A percentile compares a stretch with the other conserved stretches of the same genome.
Evolutionary conservation across 2,329 filamentous ascomycete species (phyloP).

Genomic region (Venturia carpophila): DNA sequence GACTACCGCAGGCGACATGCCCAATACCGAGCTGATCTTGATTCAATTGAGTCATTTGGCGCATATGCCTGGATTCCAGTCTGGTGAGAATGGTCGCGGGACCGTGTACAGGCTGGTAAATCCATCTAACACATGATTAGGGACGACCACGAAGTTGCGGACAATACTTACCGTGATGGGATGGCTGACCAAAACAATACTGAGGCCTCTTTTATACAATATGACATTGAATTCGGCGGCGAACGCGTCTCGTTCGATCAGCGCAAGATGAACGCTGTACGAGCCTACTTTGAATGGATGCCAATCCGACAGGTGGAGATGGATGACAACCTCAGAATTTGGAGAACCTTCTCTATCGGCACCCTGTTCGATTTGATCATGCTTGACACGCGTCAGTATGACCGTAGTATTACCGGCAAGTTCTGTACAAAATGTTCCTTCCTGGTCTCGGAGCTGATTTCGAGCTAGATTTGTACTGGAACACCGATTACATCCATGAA

Average conservation of each 20-base stretch:
- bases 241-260: slow-evolving; percentile 33
- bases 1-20: slow-evolving; percentile 39
- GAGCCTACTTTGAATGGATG: slow-evolving; percentile 41
- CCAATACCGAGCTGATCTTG: slow-evolving; percentile 35
- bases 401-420: slow-evolving; percentile 37
- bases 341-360: slow-evolving; percentile 36
- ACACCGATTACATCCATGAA: slow-evolving; percentile 52
- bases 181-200: slow-evolving; percentile 36
- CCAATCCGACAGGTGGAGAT: slow-evolving; percentile 36
- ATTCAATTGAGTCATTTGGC: slow-evolving; percentile 34
- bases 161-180: slow-evolving; percentile 38
- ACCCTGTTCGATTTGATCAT: slow-evolving; percentile 37
- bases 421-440: slow-evolving; percentile 22
- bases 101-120: not conserved
- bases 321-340: slow-evolving; percentile 38
- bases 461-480: slow-evolving; percentile 39
- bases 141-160: slow-evolving; percentile 29
- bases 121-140: not conserved
- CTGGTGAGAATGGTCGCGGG: slow-evolving; percentile 27
- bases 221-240: slow-evolving; percentile 27
- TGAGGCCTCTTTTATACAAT: slow-evolving; percentile 33
- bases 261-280: slow-evolving; percentile 40
- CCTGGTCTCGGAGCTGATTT: slow-evolving; percentile 18
- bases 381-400: slow-evolving; percentile 38
- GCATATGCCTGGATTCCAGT: slow-evolving; percentile 38